Percentiles rank a stretch among this genome's conserved stretches.
These are phyloP conservation scores for Nemania sp. DNA, from an alignment of 2,329 filamentous ascomycete genomes.

Conservation along the genomic window DNA sequence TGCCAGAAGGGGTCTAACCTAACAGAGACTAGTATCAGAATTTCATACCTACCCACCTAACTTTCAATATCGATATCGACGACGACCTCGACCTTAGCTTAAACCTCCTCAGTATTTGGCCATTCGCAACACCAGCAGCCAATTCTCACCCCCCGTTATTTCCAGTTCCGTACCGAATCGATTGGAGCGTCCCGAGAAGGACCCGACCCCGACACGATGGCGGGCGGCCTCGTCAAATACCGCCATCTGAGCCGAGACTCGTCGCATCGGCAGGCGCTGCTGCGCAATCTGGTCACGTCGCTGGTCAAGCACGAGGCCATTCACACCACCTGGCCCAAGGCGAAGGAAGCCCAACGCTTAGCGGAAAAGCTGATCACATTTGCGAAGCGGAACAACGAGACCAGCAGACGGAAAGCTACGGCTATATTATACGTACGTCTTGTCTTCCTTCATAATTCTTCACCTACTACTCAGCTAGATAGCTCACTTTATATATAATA, in stretches of 20 bases:
- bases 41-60: no score
- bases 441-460: not conserved
- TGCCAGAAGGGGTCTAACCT: no score
- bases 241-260: constrained; percentile 85
- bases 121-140: no score
- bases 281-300: constrained; percentile 94
- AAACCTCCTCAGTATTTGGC: no score
- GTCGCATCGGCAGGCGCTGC: constrained; percentile 84
- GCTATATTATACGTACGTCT: constrained; percentile 80
- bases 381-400: constrained; percentile 90
- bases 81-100: not conserved
- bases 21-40: no score
- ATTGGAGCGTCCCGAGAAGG: constrained; percentile 2
- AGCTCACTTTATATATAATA: no score
- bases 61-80: constrained; percentile 11
- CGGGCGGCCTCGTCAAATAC: constrained; percentile 83
- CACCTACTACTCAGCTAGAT: no score
- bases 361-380: constrained; percentile 94
- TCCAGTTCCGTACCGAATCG: not conserved
- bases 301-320: constrained; percentile 93
- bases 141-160: not conserved
- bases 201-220: constrained; percentile 59
- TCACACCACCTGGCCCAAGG: constrained; percentile 92
- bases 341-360: constrained; percentile 91
- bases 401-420: constrained; percentile 73